A percentile compares a stretch with the other conserved stretches of the same genome.
Conservation (phyloP, 1,284 basidiomycete genomes). For the Phellopilus nigrolimitatus region DNA sequence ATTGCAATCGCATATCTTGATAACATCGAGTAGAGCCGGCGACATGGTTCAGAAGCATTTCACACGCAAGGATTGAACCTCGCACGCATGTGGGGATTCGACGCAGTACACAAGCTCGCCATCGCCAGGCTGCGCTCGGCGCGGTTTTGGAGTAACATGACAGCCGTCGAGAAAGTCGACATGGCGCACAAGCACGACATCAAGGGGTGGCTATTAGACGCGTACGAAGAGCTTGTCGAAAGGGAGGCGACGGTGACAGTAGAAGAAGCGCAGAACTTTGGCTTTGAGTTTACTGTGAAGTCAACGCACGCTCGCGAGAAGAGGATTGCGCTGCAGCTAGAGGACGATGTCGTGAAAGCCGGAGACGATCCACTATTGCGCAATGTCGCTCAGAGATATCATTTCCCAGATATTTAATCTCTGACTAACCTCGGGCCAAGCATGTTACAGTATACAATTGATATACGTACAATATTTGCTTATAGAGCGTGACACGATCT, state of each 20-base stretch:
- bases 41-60: not conserved
- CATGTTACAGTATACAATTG: no score
- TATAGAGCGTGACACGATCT: no score
- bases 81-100: constrained; percentile 16
- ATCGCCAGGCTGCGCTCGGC: no score
- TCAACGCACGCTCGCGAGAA: constrained; percentile 5
- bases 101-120: not conserved
- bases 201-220: not conserved
- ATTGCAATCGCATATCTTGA: not conserved
- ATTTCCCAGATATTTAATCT: no score
- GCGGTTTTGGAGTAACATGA: no score
- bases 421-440: no score
- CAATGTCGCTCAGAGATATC: no score
- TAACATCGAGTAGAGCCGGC: constrained; percentile 5
- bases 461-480: no score
- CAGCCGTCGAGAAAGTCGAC: constrained; percentile 6
- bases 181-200: constrained; percentile 10
- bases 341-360: not conserved
- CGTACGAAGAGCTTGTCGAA: not conserved
- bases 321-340: not conserved
- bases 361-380: not conserved
- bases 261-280: not conserved
- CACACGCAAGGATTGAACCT: constrained; percentile 8
- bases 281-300: constrained; percentile 4
- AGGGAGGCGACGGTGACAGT: constrained; percentile 2